Conservation (phyloP, 352 stramenopile genomes). For the Globisporangium mamillatum region DNA sequence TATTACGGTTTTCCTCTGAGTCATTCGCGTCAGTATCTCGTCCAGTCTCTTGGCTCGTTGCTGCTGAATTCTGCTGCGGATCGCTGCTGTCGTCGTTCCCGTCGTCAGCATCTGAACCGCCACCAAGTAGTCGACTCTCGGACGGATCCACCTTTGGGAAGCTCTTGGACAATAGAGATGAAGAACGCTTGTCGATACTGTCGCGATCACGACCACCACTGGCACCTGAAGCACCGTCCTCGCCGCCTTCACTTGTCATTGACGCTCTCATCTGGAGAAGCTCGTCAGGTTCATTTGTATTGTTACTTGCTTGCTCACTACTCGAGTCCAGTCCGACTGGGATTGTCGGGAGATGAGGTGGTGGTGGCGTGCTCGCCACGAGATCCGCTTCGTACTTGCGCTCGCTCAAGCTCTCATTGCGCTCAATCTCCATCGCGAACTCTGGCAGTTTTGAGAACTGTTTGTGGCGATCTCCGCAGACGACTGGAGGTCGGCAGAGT, state of each 20-base stretch:
- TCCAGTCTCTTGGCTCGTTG: slow-evolving; percentile 2
- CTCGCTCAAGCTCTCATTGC: slow-evolving; percentile 17
- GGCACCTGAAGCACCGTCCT: not conserved
- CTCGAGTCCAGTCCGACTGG: slow-evolving; percentile 29
- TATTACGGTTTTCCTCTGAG: not conserved
- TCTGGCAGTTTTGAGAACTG: slow-evolving; percentile 35
- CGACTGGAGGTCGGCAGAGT: slow-evolving; percentile 37
- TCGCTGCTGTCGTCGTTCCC: not conserved
- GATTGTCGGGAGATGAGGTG: slow-evolving; percentile 46
- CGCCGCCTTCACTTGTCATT: not conserved
- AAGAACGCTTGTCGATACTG: slow-evolving; percentile 5
- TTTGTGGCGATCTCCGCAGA: slow-evolving; percentile 49
- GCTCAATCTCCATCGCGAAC: slow-evolving; percentile 19
- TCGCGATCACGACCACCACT: not conserved
- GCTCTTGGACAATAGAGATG: slow-evolving; percentile 5
- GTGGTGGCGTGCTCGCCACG: slow-evolving; percentile 47
- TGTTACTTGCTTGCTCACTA: not conserved
- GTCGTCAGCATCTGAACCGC: slow-evolving; percentile 8
- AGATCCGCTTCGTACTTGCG: slow-evolving; percentile 56
- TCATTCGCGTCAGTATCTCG: not conserved
- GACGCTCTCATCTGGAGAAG: not conserved
- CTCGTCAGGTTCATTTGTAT: slow-evolving; percentile 11
- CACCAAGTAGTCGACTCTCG: slow-evolving; percentile 27
- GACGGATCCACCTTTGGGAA: slow-evolving; percentile 41
- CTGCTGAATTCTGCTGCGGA: not conserved